Base-by-base conservation (phyloP, 2,329 filamentous ascomycete species). In the Amauroascus niger region DNA sequence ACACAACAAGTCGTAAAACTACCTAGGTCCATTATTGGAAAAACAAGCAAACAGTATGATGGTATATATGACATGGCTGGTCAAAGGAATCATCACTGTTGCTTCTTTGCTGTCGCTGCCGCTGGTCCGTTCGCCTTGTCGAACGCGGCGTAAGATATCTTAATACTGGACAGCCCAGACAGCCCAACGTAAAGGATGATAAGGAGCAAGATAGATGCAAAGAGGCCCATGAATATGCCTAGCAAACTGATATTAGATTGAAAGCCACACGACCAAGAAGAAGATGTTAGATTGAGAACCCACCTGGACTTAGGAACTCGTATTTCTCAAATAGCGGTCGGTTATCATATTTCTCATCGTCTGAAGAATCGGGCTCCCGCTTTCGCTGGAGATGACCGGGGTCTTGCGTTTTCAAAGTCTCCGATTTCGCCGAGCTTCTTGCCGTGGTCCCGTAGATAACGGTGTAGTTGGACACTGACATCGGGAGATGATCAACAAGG, bases 81-180 rank as follows among this genome's bases (percentile, higher is more conserved):
- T 6, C 11, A 20, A 26, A 32, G 7, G 2, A 20, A 3, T 49
- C 8, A 50, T 48, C 50, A 52, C 43, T 54, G 52, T 71, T 84
- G 78, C 75, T 88, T 71, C 67, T 82, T 95, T 81, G 90, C 95
- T 71, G 94, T 87, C 28, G 86, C 87, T 30, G 86, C 86, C 35
- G 82, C 77, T n/a, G 88, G 87, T 0, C 89, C 88, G 77, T 88
- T 95, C 62, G 96, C 91, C 76, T 95, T 96, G 67, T 94, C 91
- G 67, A 97, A 98, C 1, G 93, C 89, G 58, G 87, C 88, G 69
- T 97, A 97, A 0, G 88, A 87, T 28, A 97, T 88, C 68, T 96
- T 79, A 16, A 98, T 77, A 61, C 88, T 91, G 6, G 80, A 75
- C 11, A 97, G 76, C 13, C 87, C 89, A 56, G 71, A 80, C 53